Base-by-base conservation (phyloP, 2,329 filamentous ascomycete species). In the Drechslera avenae region DNA sequence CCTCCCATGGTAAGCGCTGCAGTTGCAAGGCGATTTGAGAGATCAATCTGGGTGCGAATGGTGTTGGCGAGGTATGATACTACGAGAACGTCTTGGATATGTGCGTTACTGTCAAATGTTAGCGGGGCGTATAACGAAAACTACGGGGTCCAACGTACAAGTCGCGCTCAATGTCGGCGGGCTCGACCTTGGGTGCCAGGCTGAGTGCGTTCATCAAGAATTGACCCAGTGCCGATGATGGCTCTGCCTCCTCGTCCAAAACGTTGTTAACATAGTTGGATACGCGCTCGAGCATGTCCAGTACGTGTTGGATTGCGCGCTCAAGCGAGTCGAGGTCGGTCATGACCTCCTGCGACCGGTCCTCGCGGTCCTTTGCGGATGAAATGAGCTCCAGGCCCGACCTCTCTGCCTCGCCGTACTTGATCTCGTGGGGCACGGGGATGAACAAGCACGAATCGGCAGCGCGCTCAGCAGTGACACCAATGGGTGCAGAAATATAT, bases 31-130 rank as follows among this genome's bases (percentile, higher is more conserved):
- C 93, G 86, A 83, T 97, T 96, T 60, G 92, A 96, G 52, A 99
- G 86, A 72, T 97, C 94, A 80, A 99, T 97, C 81, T 99, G 94
- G 64, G 93, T 97, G 76, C 93, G 91, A 78, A 97, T 96, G 62
- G 91, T 97, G 83, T 97, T 99, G 75, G 94, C 91, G 60, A 99
- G 84, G 81, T 99, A 99, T 63, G 91, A 96, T 67, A 99, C 92
- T 76, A 97, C 92, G 62, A 99, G 86, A 55, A 99, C 92, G 75
- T 99, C 94, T 81, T 99, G 94, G 76, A 99, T 91, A 80, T 99
- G 94, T 82, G 96, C 96, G 86, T 99, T 99, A 85, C 83, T 85
- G 71, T 10, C 3, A 32, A 30, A 18, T 40, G 36, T 72, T 74
- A 72, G 76, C 71, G 51, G 13, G 18, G 7, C 7, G 1, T 2